Base-by-base conservation (phyloP, 2,329 filamentous ascomycete species). In the Claviceps africana region DNA sequence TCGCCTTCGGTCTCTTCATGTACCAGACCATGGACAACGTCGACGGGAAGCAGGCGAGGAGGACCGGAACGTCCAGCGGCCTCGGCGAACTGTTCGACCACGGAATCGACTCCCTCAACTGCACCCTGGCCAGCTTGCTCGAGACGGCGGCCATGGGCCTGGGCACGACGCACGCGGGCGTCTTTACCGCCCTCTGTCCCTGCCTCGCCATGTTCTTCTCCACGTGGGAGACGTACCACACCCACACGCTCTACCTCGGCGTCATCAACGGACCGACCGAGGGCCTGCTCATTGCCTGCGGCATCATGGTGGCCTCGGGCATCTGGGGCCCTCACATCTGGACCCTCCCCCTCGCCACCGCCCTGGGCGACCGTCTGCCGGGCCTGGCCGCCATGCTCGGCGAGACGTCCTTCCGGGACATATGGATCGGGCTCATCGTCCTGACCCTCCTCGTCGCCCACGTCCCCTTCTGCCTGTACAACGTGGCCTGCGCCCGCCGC, bases 1-100 rank as follows among this genome's bases (percentile, higher is more conserved):
- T 97, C 67, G 91, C 90, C 1, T 79, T 95, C 58, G 93, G 93
- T 42, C 78, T 98, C 54, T 98, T 95, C 85, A 93, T 95, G 87
- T 95, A 97, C 70, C 94, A 93, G 60, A 98, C 93, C 15, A 90
- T 98, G 85, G 93, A 98, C 74, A 98, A 98, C 67, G 85, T 97
- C 57, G 93, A 98, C 68, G 93, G 93, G 60, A 98, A 98, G 72
- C 93, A 98, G 73, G 93, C 93, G 53, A 80, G 93, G 57, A 79
- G 93, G 62, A 98, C 93, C 4, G 90, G 91, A 51, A 96, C 91
- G 4, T 97, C 91, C 31, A 96, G 89, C 65, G 88, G 88, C 1
- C 77, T 98, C 28, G 93, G 93, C 60, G 93, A 98, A 70, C 81
- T 98, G 15, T 98, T 98, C 70, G 93, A 98, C 70, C 93, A 98